Percentiles rank a stretch among this genome's conserved stretches.
These are phyloP conservation scores for Citrus reticulata DNA, from an alignment of 345 rosid genomes.

Conservation along the genomic window DNA sequence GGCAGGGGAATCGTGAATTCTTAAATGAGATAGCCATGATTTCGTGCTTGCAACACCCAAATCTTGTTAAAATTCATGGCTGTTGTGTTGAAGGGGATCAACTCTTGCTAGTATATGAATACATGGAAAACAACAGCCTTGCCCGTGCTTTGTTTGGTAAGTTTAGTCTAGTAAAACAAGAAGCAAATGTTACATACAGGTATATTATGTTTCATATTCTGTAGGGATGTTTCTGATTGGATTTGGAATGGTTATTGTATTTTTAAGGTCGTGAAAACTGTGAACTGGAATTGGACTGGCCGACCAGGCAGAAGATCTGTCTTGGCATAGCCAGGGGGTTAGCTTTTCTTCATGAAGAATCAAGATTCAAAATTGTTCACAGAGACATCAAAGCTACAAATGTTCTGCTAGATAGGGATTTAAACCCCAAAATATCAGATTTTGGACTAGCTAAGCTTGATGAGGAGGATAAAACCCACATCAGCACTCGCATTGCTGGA, in stretches of 20 bases:
- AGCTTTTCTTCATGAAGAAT: constrained; percentile 26
- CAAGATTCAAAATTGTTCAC: constrained; percentile 42
- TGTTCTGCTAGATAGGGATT: constrained; percentile 39
- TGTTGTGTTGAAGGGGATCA: constrained; percentile 40
- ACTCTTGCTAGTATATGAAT: constrained; percentile 34
- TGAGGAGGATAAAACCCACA: constrained; percentile 42
- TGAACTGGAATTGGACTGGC: constrained; percentile 18
- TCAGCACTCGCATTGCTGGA: constrained; percentile 53
- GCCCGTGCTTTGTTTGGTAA: constrained; percentile 34
- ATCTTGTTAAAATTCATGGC: constrained; percentile 40
- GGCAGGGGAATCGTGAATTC: constrained; percentile 44
- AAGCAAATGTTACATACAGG: neutral
- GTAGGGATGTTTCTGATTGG: neutral
- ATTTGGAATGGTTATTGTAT: neutral
- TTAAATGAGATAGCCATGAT: constrained; percentile 39
- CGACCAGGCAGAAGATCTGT: constrained; percentile 17
- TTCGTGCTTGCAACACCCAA: constrained; percentile 39
- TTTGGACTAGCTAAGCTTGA: constrained; percentile 57
- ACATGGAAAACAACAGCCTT: constrained; percentile 43
- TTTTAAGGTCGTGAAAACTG: neutral
- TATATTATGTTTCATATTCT: neutral
- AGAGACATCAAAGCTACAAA: constrained; percentile 56
- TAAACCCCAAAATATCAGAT: constrained; percentile 55
- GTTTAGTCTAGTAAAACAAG: neutral
- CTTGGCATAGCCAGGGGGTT: constrained; percentile 24